Conservation (phyloP, 75 land plant genomes). For the Pinus taeda region DNA sequence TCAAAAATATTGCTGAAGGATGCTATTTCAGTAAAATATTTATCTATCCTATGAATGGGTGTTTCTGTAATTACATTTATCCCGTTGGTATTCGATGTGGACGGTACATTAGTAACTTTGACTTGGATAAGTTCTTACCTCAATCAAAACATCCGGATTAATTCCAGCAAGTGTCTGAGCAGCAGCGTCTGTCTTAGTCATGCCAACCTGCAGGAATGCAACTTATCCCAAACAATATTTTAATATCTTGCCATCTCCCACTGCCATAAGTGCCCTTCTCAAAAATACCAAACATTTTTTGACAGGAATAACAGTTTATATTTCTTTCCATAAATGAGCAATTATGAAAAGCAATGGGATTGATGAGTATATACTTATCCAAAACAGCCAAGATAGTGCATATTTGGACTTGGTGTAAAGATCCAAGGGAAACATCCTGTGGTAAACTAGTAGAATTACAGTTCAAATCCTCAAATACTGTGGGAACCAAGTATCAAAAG, state of each 20-base stretch:
- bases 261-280: neutral
- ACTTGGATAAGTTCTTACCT: constrained; percentile 38
- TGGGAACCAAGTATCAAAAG: too few relatives aligned
- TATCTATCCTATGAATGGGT: neutral
- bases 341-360: neutral
- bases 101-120: neutral
- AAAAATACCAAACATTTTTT: neutral
- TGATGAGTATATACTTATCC: neutral
- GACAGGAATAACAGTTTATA: neutral
- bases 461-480: too few relatives aligned
- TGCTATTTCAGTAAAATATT: neutral
- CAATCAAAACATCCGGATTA: constrained; percentile 95
- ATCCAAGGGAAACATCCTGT: too few relatives aligned
- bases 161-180: constrained; percentile 85
- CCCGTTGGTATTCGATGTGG: neutral
- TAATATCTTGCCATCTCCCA: neutral
- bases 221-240: neutral
- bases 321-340: too few relatives aligned
- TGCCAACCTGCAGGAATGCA: constrained; percentile 64
- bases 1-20: neutral
- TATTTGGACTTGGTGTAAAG: neutral
- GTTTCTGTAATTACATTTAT: neutral
- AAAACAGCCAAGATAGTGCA: neutral
- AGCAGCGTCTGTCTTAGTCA: constrained; percentile 99
- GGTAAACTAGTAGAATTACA: too few relatives aligned